Evolutionary conservation across 495 filamentous ascomycete genomes (phyloP), one percentile per base, ranked within the genome.

Genomic region (Penicillium odoratum): DNA sequence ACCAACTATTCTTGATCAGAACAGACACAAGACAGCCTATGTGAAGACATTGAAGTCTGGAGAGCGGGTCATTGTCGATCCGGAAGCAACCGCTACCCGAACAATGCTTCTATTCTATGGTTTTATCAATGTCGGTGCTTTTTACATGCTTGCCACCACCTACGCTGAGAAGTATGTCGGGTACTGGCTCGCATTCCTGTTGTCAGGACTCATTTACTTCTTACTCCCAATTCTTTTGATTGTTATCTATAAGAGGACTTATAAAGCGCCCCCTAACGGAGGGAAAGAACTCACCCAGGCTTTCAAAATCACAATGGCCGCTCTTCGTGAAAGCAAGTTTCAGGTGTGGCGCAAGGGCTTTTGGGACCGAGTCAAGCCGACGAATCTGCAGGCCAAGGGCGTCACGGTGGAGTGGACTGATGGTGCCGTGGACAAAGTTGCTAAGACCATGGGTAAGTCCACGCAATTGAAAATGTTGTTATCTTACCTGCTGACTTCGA

Each of bases 361-460:
- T 68, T 88, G 81, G 78, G 81, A 91, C 6, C 65, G 80, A 3
- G 89, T 85, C 16, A 86, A 84, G 63, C 87, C 89, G 0, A 83
- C 81, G 44, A 68, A 78, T 46, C 77, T 88, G 48, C 75, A 74
- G 10, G 73, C 72, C 16, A 67, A 74, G 11, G 81, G 81, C 5
- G 75, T 81, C 33, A 51, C 34, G 0, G 73, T 76, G 13, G 43
- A 56, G 30, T 85, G 80, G 72, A 75, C 77, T 11, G 80, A 82
- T 34, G 73, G 77, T 29, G 67, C 79, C 16, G 73, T 85, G 3
- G 71, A 76, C 25, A 80, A 84, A 40, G 72, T 77, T 34, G 64
- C 67, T 16, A 72, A 77, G 13, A 78, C 80, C 0, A 61, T 82
- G 43, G 66, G 72, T 56, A 47, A 28, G 44, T 47, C 8, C 6